These are phyloP conservation scores for Cudoniella acicularis DNA, from an alignment of 495 filamentous ascomycete species.

Conservation along the genomic window DNA sequence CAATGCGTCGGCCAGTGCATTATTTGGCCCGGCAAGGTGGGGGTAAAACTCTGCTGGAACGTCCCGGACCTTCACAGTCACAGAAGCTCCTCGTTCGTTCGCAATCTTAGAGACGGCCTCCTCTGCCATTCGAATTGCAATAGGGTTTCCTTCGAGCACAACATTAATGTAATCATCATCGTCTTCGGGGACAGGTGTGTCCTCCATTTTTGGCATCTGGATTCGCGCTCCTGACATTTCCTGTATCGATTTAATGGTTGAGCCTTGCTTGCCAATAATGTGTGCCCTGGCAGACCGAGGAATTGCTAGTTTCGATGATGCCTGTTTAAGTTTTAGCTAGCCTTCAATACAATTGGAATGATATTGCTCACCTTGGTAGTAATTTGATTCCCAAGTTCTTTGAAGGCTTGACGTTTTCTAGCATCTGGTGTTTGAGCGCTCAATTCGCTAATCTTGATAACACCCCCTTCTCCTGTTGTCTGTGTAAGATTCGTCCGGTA, in stretches of 20 bases:
- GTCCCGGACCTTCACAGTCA: conserved; percentile 70
- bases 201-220: conserved; percentile 77
- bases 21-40: conserved; percentile 84
- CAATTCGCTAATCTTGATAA: conserved; percentile 73
- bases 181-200: conserved; percentile 56
- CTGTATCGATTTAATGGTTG: conserved; percentile 83
- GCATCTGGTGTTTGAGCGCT: conserved; percentile 69
- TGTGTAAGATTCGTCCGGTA: conserved; percentile 83
- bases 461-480: conserved; percentile 60
- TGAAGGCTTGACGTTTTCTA: conserved; percentile 63
- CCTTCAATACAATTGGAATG: not conserved
- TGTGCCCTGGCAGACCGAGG: conserved; percentile 76
- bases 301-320: conserved; percentile 70
- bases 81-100: conserved; percentile 76
- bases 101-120: conserved; percentile 81
- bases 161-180: conserved; percentile 81
- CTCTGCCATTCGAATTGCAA: conserved; percentile 75
- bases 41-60: conserved; percentile 93
- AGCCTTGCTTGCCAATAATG: conserved; percentile 88
- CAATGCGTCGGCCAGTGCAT: conserved; percentile 59
- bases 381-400: conserved; percentile 79
- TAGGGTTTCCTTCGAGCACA: conserved; percentile 81
- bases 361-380: conserved; percentile 67
- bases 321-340: conserved; percentile 41
- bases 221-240: conserved; percentile 82